Conservation (phyloP, 2,329 filamentous ascomycete genomes). For the Calonectria pauciramosa region DNA sequence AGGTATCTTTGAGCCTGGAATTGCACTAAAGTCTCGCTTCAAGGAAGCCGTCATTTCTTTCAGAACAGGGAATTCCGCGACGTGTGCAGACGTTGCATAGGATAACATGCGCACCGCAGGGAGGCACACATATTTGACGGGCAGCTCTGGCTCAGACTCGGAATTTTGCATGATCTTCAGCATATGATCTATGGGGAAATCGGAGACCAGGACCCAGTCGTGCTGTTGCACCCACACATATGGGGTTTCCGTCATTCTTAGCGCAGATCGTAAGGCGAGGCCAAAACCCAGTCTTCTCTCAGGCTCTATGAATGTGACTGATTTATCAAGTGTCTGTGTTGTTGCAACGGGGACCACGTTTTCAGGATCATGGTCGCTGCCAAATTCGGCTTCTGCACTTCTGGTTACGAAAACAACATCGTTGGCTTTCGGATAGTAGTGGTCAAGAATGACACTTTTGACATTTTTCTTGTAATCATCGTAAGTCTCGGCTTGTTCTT, state of each 20-base stretch:
- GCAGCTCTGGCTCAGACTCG: constrained; percentile 45
- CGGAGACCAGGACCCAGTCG: constrained; percentile 64
- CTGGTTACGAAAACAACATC: constrained; percentile 20
- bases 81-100: constrained; percentile 64
- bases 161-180: constrained; percentile 61
- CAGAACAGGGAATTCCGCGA: constrained; percentile 57
- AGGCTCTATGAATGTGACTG: constrained; percentile 64
- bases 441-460: constrained; percentile 52
- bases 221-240: constrained; percentile 72
- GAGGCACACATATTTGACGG: constrained; percentile 67
- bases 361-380: constrained; percentile 49
- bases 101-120: constrained; percentile 65
- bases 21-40: constrained; percentile 55
- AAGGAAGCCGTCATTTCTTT: constrained; percentile 57
- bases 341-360: constrained; percentile 56
- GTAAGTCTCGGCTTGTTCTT: constrained; percentile 58
- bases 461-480: constrained; percentile 62
- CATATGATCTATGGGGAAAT: constrained; percentile 60
- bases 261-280: constrained; percentile 65
- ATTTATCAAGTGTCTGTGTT: constrained; percentile 50
- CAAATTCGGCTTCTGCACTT: constrained; percentile 61
- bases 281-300: constrained; percentile 65
- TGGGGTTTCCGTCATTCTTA: constrained; percentile 61
- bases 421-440: constrained; percentile 20
- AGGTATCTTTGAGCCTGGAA: constrained; percentile 48